Evolutionary conservation across 2,329 filamentous ascomycete genomes (phyloP), one percentile per base, ranked within the genome.

Genomic region (Sporothrix euskadiensis): DNA sequence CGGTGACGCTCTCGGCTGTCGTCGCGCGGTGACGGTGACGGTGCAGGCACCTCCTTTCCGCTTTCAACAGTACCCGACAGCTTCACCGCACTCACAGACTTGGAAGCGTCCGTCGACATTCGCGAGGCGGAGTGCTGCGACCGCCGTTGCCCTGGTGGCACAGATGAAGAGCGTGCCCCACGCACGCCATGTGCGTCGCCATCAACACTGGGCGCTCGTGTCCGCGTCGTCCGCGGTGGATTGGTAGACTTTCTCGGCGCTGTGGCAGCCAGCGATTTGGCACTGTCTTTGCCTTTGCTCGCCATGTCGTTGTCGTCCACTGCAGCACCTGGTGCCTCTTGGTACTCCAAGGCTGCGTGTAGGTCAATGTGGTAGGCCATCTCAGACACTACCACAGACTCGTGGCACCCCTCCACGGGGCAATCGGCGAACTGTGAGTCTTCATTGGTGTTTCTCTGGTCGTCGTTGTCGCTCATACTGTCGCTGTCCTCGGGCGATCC

Each of bases 301-400:
- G 7, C 7, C 4, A 16, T 19, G 16, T 57, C 22, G 39, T 6
- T 22, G 35, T 39, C 52, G 7, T 73, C 71, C 19, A 69, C 54
- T 77, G n/a, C 26, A 8, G 35, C 35, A 4, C 39, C 35, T n/a
- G 49, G 30, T 26, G 8, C 22, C 12, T 73, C 56, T 19, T 75
- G 74, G 65, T 84, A 82, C 71, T 85, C 83, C 9, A 84, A 79
- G 3, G 82, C 82, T 78, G 82, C 78, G 78, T 91, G 89, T 73
- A 90, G 82, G 77, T 90, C 87, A 49, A 90, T 78, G 78, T 92
- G 90, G 61, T 83, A 85, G 19, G 87, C 84, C 49, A 91, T 81
- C 76, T 90, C 87, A 19, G 82, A 79, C 8, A 83, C 77, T 7
- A 83, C 80, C 26, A 91, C 79, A n/a, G 84, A 79, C 79, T 92